Percentiles rank a stretch among this genome's conserved stretches.
phyloP scores from a whole-genome alignment of 352 stramenopile genomes.

The Phytophthora sojae region DNA sequence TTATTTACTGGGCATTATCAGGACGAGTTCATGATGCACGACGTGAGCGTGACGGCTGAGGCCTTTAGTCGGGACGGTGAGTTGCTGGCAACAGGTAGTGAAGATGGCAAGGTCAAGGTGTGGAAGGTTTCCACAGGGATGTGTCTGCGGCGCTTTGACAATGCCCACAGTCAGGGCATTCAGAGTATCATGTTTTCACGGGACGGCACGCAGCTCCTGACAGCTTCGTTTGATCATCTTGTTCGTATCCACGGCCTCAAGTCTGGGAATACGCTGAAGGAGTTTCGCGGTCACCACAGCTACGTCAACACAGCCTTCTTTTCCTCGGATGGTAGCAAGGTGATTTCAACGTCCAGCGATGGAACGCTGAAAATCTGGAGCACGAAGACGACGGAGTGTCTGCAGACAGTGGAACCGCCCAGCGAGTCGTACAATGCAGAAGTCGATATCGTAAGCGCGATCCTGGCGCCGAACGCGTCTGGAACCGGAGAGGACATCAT shows the following conservation, averaged over 20 bases:
- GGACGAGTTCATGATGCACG: constrained; percentile 95
- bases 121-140: constrained; percentile 93
- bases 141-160: constrained; percentile 91
- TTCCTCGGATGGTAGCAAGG: constrained; percentile 61
- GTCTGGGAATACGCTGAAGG: constrained; percentile 92
- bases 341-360: constrained; percentile 92
- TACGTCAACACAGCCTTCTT: constrained; percentile 94
- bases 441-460: constrained; percentile 79
- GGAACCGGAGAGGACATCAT: constrained; percentile 73
- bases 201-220: constrained; percentile 92
- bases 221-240: constrained; percentile 89
- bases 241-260: constrained; percentile 95
- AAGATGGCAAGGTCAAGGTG: constrained; percentile 91
- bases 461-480: constrained; percentile 63
- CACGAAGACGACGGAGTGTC: constrained; percentile 80
- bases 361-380: constrained; percentile 94
- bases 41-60: constrained; percentile 86
- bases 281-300: constrained; percentile 93
- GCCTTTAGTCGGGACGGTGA: constrained; percentile 89
- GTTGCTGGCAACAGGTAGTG: constrained; percentile 89
- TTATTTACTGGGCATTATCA: constrained; percentile 10
- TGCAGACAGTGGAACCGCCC: constrained; percentile 78
- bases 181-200: constrained; percentile 91
- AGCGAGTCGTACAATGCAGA: constrained; percentile 60
- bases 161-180: constrained; percentile 81